Conservation (phyloP, 2,329 filamentous ascomycete species). For the Xylariaceae sp. region DNA sequence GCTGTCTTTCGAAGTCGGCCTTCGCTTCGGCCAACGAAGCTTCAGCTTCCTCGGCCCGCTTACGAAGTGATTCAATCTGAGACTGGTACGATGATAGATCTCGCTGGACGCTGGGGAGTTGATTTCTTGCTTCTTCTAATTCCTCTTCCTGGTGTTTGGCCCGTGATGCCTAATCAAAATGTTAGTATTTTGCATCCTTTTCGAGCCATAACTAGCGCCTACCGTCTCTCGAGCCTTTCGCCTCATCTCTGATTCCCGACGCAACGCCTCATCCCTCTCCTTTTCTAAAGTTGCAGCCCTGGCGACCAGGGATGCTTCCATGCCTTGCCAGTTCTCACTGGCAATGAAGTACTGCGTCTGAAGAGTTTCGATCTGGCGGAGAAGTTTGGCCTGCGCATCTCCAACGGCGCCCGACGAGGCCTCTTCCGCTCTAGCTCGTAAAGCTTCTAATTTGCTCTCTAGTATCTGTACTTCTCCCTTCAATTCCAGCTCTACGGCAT, state of each 20-base stretch:
- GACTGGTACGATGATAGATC: slow-evolving; percentile 64
- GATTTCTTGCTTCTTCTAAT: slow-evolving; percentile 68
- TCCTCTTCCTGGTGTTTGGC: slow-evolving; percentile 77
- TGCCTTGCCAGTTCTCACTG: slow-evolving; percentile 96
- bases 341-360: slow-evolving; percentile 95
- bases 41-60: slow-evolving; percentile 67
- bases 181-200: slow-evolving; percentile 31
- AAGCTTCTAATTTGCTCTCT: slow-evolving; percentile 87
- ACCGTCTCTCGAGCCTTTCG: slow-evolving; percentile 87
- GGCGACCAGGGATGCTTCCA: slow-evolving; percentile 82
- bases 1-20: slow-evolving; percentile 55
- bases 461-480: slow-evolving; percentile 76
- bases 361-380: slow-evolving; percentile 91
- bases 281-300: slow-evolving; percentile 80
- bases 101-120: slow-evolving; percentile 65
- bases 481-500: slow-evolving; percentile 73
- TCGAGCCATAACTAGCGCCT: slow-evolving; percentile 41
- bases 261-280: slow-evolving; percentile 83
- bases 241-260: slow-evolving; percentile 83
- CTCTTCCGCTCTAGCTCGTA: slow-evolving; percentile 86
- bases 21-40: slow-evolving; percentile 60
- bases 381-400: slow-evolving; percentile 83
- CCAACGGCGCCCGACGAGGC: slow-evolving; percentile 79
- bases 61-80: slow-evolving; percentile 64
- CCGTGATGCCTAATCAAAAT: slow-evolving; percentile 57